These are phyloP conservation scores for Tolypocladium ovalisporum DNA, from an alignment of 2,329 filamentous ascomycete genomes.

Conservation along the genomic window DNA sequence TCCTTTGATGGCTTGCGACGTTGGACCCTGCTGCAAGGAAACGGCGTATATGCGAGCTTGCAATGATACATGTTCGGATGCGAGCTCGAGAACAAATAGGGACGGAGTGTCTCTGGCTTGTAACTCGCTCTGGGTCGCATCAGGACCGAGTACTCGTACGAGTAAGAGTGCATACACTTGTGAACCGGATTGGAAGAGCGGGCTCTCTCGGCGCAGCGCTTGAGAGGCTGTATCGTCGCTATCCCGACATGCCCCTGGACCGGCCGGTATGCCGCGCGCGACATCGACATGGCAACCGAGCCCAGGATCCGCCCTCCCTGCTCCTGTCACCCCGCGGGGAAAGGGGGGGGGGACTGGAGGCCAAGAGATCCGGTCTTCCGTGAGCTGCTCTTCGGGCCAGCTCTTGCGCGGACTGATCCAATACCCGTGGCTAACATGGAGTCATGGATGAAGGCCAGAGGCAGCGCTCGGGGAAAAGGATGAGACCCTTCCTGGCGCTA, in stretches of 20 bases:
- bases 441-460: background rate
- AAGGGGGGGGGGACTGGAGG: background rate
- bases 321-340: background rate
- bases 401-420: background rate
- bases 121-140: background rate
- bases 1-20: too few species aligned
- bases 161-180: background rate
- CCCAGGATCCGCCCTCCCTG: background rate
- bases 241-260: background rate
- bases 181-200: background rate
- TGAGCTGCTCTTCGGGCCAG: background rate
- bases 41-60: background rate
- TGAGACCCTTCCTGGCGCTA: background rate
- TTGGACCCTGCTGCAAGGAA: background rate
- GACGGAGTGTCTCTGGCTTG: background rate
- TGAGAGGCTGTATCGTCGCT: background rate
- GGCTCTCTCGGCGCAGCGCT: background rate
- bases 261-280: background rate
- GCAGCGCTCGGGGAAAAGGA: background rate
- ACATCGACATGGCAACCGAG: background rate
- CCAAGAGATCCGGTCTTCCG: background rate
- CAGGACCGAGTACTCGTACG: background rate
- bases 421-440: background rate
- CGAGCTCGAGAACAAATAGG: background rate
- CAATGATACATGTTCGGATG: background rate